phyloP scores from a whole-genome alignment of 2,329 filamentous ascomycete species.

The Venturia nashicola region DNA sequence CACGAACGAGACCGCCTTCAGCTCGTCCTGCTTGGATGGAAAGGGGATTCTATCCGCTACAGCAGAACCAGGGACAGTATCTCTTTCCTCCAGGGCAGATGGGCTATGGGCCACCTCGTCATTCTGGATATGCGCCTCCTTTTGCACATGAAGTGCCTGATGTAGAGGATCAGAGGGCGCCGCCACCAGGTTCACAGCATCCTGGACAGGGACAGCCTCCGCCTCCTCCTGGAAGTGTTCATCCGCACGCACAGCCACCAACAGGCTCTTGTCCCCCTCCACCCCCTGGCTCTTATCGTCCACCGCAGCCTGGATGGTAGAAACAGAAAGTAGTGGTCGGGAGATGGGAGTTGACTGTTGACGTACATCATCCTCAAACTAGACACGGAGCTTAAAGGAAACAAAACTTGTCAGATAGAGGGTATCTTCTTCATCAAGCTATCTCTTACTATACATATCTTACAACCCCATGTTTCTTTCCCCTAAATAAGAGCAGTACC shows the following conservation, averaged over 20 bases:
- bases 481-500: constrained; percentile 36
- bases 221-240: background rate
- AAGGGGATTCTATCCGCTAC: background rate
- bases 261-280: background rate
- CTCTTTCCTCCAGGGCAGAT: background rate
- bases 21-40: background rate
- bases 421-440: background rate
- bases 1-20: background rate
- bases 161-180: background rate
- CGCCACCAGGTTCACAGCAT: background rate
- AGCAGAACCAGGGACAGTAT: background rate
- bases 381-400: background rate
- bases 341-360: background rate
- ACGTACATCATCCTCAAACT: background rate
- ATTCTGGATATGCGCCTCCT: background rate
- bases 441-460: constrained; percentile 1
- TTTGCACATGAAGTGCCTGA: background rate
- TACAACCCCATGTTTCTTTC: background rate
- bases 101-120: background rate
- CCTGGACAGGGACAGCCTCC: background rate
- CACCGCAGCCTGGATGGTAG: background rate
- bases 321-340: background rate
- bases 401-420: background rate
- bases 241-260: background rate
- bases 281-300: background rate